Base-by-base conservation (phyloP, 192 early-diverging fungal species). In the Umbelopsis ramanniana region DNA sequence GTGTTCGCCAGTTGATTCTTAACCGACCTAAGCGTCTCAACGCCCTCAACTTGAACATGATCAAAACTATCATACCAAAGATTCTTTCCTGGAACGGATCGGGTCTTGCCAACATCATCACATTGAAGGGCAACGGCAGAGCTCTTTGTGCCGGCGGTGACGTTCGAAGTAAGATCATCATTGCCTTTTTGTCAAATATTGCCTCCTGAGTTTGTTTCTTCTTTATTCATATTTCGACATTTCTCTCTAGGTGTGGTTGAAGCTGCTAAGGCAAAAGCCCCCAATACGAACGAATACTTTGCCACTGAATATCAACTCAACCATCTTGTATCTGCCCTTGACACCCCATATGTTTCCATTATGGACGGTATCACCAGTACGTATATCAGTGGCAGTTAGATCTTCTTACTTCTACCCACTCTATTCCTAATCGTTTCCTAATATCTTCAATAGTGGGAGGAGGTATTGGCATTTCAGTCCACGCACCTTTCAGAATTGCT, bases 81-180 rank as follows among this genome's bases (percentile, higher is more conserved):
- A 21, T 72, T 14, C 57, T 63, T 17, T 91, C 90, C 9, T 98
- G 93, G 94, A 87, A 94, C 60, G 83, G 88, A 46, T 95, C 95
- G 9, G 91, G 95, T 67, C 81, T 94, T 48, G 92, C 91, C 75
- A 96, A 96, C 76, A 89, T 95, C 48, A 92, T 99, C 71, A 87
- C 98, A 50, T 70, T 98, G 68, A 92, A 92, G 69, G 89, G 89
- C 0, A 84, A 85, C 50, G 92, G 89, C 38, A 77, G 82, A 21
- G 94, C 92, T 26, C 97, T 98, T 76, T 99, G 97, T 79, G 94
- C 97, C 48, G 96, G 97, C 45, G 93, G 93, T 24, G 93, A 94
- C 76, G 93, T 94, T 17, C 85, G 83, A 67, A 24, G 82, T 85
- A 79, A 50, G 67, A 37, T 12, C 3, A 6, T 22, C 1, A 12